Evolutionary conservation across 1,284 basidiomycete genomes (phyloP), one percentile per base, ranked within the genome.

Genomic region (Fistulinella cinereoalba): DNA sequence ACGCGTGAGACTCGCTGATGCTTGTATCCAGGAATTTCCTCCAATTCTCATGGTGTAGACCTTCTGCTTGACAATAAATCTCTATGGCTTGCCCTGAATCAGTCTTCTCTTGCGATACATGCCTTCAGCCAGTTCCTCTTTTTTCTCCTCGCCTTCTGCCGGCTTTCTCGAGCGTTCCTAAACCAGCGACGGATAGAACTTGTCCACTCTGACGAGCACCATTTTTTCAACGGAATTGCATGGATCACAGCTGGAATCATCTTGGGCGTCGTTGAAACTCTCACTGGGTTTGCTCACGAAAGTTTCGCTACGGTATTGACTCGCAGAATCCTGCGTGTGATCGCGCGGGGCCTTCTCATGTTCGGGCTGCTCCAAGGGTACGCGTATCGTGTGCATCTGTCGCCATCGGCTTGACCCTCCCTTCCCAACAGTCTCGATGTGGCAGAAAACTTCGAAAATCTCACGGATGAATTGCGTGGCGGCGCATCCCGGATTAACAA

Each of bases 341-440:
- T 81, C 12, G 71, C 73, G 3, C 71, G 84, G 31, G 73, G 69
- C 1, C 73, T 67, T 52, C 57, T 89, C 11, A 73, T 79, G 49
- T 72, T 82, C 45, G 85, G 85, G 19, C 56, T 82, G 16, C 64
- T 80, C 27, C 81, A 82, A 68, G 85, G 85, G 84, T 86, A 52
- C 47, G 79, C 16, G n/a, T 37, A 7, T 32, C 3, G 23, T 24
- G 13, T 16, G 0, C 6, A 15, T n/a, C n/a, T 40, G 6, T 15
- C 25, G 13, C 43, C 13, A 9, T 37, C 41, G 1, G 22, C 18
- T 36, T 38, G 34, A 43, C 43, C 43, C 15, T 25, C 22, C 44
- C 38, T 33, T 40, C 36, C 23, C 15, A 46, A 37, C 44, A 79
- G 79, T 12, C 55, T 75, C 23, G 77, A 80, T 50, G 52, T 56